These are phyloP conservation scores for Fraxinus dipetala DNA, from an alignment of 305 asterid species.

Conservation along the genomic window DNA sequence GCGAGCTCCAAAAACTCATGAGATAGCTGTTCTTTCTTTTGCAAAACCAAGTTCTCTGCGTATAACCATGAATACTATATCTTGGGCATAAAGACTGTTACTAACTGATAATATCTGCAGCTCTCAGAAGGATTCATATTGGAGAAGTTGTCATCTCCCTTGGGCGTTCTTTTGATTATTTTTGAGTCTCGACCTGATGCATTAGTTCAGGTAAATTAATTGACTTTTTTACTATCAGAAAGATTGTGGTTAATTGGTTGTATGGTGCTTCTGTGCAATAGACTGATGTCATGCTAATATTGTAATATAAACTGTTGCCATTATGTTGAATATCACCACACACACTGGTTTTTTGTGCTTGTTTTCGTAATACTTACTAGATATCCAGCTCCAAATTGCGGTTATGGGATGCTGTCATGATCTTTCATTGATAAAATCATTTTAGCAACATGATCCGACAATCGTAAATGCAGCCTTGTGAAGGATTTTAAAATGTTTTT, in stretches of 20 bases:
- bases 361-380: neutral
- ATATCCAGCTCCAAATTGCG: neutral
- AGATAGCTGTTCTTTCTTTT: neutral
- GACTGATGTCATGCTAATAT: neutral
- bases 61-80: neutral
- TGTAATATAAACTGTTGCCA: neutral
- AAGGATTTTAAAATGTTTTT: neutral
- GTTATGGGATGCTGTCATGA: neutral
- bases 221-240: neutral
- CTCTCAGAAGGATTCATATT: constrained; percentile 75
- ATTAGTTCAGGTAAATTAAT: constrained; percentile 71
- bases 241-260: constrained; percentile 12
- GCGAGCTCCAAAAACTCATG: neutral
- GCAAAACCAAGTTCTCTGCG: neutral
- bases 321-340: constrained; percentile 8
- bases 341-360: neutral
- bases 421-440: neutral
- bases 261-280: neutral
- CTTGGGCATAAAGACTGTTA: neutral
- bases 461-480: neutral
- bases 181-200: constrained; percentile 99
- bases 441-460: neutral
- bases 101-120: constrained; percentile 43
- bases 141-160: constrained; percentile 84
- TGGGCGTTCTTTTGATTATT: constrained; percentile 87